phyloP scores from a whole-genome alignment of 2,329 filamentous ascomycete species.

The Calonectria naviculata region DNA sequence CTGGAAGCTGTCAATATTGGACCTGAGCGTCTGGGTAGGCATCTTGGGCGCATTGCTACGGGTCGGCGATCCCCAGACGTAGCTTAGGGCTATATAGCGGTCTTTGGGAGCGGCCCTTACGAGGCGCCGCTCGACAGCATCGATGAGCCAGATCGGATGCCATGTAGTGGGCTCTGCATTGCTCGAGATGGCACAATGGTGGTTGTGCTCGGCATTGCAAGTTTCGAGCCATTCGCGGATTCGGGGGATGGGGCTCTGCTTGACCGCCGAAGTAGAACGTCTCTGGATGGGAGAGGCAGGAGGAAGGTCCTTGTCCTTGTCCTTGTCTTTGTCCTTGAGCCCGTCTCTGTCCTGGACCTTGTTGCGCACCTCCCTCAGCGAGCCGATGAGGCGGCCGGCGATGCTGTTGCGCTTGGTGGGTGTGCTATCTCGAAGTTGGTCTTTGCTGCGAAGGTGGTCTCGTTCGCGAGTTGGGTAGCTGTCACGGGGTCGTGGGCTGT shows the following conservation, averaged over 20 bases:
- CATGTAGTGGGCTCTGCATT: constrained; percentile 45
- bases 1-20: constrained; percentile 51
- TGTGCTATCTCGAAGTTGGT: constrained; percentile 33
- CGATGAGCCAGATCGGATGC: constrained; percentile 54
- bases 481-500: constrained; percentile 30
- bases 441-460: constrained; percentile 19
- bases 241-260: constrained; percentile 50
- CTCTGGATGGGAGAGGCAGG: constrained; percentile 40
- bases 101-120: constrained; percentile 52
- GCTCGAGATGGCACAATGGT: constrained; percentile 49
- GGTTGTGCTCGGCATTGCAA: constrained; percentile 54
- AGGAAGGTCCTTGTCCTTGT: constrained; percentile 30
- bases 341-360: constrained; percentile 24
- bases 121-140: constrained; percentile 51
- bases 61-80: constrained; percentile 52
- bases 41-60: constrained; percentile 41
- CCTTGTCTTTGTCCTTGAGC: constrained; percentile 11
- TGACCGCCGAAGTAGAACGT: constrained; percentile 44
- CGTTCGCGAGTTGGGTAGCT: not conserved
- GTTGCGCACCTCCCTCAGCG: constrained; percentile 47
- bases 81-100: constrained; percentile 58
- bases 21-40: constrained; percentile 46
- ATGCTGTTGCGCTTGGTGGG: constrained; percentile 54
- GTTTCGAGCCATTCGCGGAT: constrained; percentile 57
- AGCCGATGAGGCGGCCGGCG: constrained; percentile 51